Evolutionary conservation across 176 grass and related monocot genomes (phyloP).

Genomic region (Triticum dicoccoides): DNA sequence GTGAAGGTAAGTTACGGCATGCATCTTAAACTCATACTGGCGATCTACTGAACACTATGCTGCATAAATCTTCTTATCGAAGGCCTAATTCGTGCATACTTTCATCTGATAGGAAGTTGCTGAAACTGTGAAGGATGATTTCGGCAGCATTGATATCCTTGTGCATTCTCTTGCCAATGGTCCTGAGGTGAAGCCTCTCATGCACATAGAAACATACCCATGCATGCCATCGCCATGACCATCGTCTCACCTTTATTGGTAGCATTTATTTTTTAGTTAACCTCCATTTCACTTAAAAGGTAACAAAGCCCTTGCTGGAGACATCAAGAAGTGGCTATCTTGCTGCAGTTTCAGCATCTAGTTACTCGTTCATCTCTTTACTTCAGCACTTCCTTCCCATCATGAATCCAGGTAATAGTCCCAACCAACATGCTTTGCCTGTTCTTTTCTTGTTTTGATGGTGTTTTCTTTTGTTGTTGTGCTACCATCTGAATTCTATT

Average conservation of each 20-base stretch:
- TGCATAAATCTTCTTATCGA: background rate
- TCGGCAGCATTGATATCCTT: slow-evolving; percentile 96
- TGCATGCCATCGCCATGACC: background rate
- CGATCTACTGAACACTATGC: background rate
- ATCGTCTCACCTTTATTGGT: background rate
- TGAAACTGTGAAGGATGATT: slow-evolving; percentile 89
- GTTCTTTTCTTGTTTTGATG: background rate
- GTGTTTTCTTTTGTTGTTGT: background rate
- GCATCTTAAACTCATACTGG: slow-evolving; percentile 2
- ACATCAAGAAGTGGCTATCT: slow-evolving; percentile 95
- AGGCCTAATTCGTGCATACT: slow-evolving; percentile 16
- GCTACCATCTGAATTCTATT: background rate
- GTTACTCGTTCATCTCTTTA: slow-evolving; percentile 89
- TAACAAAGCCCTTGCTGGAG: slow-evolving; percentile 85
- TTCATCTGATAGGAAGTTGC: slow-evolving; percentile 72
- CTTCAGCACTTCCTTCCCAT: slow-evolving; percentile 92
- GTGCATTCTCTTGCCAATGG: slow-evolving; percentile 98
- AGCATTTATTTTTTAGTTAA: background rate
- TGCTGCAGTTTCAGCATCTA: slow-evolving; percentile 93
- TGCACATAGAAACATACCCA: background rate
- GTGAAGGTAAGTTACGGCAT: slow-evolving; percentile 60
- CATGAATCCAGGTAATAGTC: slow-evolving; percentile 82
- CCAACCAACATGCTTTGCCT: background rate
- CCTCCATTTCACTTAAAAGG: slow-evolving; percentile 37
- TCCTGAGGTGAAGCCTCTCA: slow-evolving; percentile 54